Evolutionary conservation across 495 filamentous ascomycete species (phyloP).

Genomic region (Penicillium coprophilum): DNA sequence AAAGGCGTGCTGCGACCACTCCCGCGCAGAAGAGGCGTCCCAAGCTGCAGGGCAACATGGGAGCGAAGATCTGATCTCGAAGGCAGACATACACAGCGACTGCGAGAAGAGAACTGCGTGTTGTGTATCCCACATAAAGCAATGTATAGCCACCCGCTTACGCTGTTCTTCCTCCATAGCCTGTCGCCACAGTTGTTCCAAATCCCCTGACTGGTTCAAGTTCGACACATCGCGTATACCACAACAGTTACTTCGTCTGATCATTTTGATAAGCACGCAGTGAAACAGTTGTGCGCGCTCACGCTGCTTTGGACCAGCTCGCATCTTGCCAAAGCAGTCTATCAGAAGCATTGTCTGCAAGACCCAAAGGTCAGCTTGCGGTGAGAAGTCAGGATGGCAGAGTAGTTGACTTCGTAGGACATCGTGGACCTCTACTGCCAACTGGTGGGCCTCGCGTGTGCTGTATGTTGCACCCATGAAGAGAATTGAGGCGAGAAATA

Average conservation of each 20-base stretch:
- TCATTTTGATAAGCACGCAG: constrained; percentile 57
- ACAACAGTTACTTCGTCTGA: constrained; percentile 55
- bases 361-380: constrained; percentile 53
- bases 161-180: constrained; percentile 55
- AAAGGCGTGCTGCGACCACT: constrained; percentile 40
- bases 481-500: constrained; percentile 50
- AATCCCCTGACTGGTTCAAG: constrained; percentile 25
- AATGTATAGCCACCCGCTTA: constrained; percentile 53
- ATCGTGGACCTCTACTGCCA: constrained; percentile 54
- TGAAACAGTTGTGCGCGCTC: constrained; percentile 57
- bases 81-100: constrained; percentile 58
- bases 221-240: constrained; percentile 37
- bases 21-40: constrained; percentile 50
- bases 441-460: constrained; percentile 53
- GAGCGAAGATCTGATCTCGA: constrained; percentile 51
- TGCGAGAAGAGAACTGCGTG: constrained; percentile 58
- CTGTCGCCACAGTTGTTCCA: constrained; percentile 44
- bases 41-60: constrained; percentile 49
- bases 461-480: constrained; percentile 57
- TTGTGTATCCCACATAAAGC: constrained; percentile 61
- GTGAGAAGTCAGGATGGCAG: constrained; percentile 44
- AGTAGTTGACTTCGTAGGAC: constrained; percentile 45
- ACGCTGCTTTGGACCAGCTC: constrained; percentile 55
- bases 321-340: constrained; percentile 58
- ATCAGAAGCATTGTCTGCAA: constrained; percentile 58